phyloP scores from a whole-genome alignment of 192 early-diverging fungal genomes.

The Backusella liffmaniae region DNA sequence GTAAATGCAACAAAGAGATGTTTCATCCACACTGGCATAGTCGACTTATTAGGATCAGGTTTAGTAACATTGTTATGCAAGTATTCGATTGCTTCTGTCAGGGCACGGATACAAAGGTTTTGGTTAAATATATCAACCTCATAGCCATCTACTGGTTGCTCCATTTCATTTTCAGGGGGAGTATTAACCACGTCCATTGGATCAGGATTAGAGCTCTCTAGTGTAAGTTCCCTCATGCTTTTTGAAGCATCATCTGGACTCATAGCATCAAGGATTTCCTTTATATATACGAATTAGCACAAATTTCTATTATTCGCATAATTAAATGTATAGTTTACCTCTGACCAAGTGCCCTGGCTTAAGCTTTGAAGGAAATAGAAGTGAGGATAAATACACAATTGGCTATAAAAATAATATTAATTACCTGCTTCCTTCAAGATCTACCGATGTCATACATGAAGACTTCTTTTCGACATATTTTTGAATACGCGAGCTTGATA shows the following conservation, averaged over 20 bases:
- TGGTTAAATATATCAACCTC: constrained; percentile 58
- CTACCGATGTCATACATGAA: constrained; percentile 21
- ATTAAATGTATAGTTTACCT: not conserved
- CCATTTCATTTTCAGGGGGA: not conserved
- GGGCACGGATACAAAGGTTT: constrained; percentile 64
- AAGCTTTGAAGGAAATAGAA: not conserved
- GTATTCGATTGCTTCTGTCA: constrained; percentile 55
- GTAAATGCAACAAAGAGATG: constrained; percentile 52
- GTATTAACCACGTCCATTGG: not conserved
- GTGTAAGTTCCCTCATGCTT: not conserved
- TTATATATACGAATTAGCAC: not conserved
- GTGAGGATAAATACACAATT: not conserved
- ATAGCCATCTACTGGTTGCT: constrained; percentile 4
- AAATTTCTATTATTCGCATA: not conserved
- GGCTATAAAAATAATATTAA: not conserved
- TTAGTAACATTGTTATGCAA: constrained; percentile 46
- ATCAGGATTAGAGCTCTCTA: not conserved
- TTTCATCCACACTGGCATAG: constrained; percentile 67
- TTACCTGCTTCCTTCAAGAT: constrained; percentile 27
- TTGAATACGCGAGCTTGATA: not conserved
- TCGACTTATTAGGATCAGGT: constrained; percentile 22
- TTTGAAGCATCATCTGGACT: not conserved
- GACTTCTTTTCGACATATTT: not conserved
- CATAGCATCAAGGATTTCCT: not conserved
- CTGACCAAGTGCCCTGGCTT: not conserved